phyloP scores from a whole-genome alignment of 805 yeast species.

The Candida andamanensis region DNA sequence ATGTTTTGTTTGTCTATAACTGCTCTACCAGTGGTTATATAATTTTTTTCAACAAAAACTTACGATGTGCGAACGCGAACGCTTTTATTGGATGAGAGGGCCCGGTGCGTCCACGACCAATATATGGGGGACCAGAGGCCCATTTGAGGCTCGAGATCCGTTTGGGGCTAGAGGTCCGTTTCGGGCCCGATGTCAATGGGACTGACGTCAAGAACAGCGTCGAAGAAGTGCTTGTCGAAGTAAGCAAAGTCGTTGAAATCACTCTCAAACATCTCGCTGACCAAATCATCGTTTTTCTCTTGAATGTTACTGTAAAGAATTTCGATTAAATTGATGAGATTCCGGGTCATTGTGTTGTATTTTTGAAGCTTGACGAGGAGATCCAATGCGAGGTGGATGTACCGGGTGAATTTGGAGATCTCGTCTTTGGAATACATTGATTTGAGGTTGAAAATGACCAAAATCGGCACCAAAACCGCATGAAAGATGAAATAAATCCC shows the following conservation, averaged over 20 bases:
- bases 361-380: neutral
- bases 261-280: constrained; percentile 1
- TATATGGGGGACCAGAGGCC: too few species aligned
- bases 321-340: constrained; percentile 5
- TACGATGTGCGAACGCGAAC: constrained; percentile 8
- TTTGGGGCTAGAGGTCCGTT: neutral
- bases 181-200: neutral
- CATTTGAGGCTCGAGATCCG: too few species aligned
- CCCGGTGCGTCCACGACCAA: constrained; percentile 1
- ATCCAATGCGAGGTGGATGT: constrained; percentile 3
- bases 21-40: too few species aligned
- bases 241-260: constrained; percentile 1
- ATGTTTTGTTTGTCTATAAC: constrained; percentile 11
- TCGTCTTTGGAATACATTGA: constrained; percentile 1
- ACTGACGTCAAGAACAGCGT: constrained; percentile 1
- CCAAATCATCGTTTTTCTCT: constrained; percentile 2
- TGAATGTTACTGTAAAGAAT: constrained; percentile 5
- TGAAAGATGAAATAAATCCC: constrained; percentile 60
- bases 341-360: constrained; percentile 4
- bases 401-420: constrained; percentile 1
- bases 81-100: constrained; percentile 5
- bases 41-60: constrained; percentile 3
- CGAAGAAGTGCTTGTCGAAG: constrained; percentile 1
- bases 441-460: constrained; percentile 3
- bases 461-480: constrained; percentile 55